Conservation (phyloP, 805 yeast species). For the Candida hungchunana region DNA sequence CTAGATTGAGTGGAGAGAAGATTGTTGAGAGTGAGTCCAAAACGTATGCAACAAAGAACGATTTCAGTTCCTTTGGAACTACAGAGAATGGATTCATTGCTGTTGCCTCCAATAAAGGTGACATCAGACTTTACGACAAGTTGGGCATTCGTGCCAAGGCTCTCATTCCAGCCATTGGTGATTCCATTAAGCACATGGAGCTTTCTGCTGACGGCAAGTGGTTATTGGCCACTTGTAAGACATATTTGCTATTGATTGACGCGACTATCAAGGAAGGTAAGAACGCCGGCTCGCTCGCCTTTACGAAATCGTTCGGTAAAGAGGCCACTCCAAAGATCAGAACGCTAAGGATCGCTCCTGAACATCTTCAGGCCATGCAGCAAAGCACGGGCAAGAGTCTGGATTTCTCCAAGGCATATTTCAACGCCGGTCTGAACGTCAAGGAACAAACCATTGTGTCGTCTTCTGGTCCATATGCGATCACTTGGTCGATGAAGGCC, state of each 20-base stretch:
- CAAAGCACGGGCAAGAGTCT: slow-evolving; percentile 44
- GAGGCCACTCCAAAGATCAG: slow-evolving; percentile 66
- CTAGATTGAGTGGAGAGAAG: slow-evolving; percentile 58
- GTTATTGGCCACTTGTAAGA: slow-evolving; percentile 74
- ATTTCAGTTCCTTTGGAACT: slow-evolving; percentile 40
- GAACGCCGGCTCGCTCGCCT: slow-evolving; percentile 59
- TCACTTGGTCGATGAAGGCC: slow-evolving; percentile 71
- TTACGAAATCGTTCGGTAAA: slow-evolving; percentile 56
- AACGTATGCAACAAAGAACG: slow-evolving; percentile 42
- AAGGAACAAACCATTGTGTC: slow-evolving; percentile 72
- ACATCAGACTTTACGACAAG: slow-evolving; percentile 65
- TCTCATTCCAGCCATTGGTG: slow-evolving; percentile 78
- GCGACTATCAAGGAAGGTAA: slow-evolving; percentile 57
- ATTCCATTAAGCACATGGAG: slow-evolving; percentile 61
- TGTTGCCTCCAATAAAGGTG: slow-evolving; percentile 73
- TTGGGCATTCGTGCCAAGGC: slow-evolving; percentile 77
- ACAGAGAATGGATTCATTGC: slow-evolving; percentile 74
- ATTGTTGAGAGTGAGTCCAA: slow-evolving; percentile 54
- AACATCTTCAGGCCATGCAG: slow-evolving; percentile 62
- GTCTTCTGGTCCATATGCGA: slow-evolving; percentile 76
- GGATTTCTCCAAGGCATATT: slow-evolving; percentile 67
- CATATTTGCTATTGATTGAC: slow-evolving; percentile 68
- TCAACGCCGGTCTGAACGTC: slow-evolving; percentile 64
- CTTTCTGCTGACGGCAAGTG: slow-evolving; percentile 77
- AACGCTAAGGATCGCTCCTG: slow-evolving; percentile 64